Percentiles rank a stretch among this genome's conserved stretches.
These are phyloP conservation scores for Syzygium aqueum DNA, from an alignment of 345 rosid genomes.

Conservation along the genomic window DNA sequence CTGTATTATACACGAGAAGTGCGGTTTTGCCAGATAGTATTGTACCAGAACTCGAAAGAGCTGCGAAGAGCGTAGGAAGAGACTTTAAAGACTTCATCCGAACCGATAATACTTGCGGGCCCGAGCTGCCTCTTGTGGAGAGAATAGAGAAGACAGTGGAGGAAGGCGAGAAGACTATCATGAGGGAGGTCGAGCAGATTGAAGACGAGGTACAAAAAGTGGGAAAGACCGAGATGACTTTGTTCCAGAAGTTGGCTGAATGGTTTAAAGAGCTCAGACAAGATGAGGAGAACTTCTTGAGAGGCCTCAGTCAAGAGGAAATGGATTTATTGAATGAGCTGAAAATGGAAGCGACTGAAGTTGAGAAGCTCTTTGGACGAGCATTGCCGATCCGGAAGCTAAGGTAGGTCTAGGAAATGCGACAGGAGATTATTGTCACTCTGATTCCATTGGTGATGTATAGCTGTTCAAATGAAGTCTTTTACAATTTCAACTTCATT, in stretches of 20 bases:
- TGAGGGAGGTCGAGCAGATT: slow-evolving; percentile 61
- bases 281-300: slow-evolving; percentile 62
- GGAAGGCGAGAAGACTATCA: slow-evolving; percentile 62
- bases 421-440: not conserved
- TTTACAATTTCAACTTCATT: not conserved
- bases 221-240: slow-evolving; percentile 54
- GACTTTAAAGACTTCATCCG: slow-evolving; percentile 61
- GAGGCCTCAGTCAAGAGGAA: slow-evolving; percentile 64
- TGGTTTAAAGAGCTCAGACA: slow-evolving; percentile 58
- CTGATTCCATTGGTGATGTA: not conserved
- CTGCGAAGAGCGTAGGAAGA: slow-evolving; percentile 73
- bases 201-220: slow-evolving; percentile 42
- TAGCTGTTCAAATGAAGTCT: not conserved
- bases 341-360: slow-evolving; percentile 78
- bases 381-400: slow-evolving; percentile 68
- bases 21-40: slow-evolving; percentile 59
- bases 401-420: slow-evolving; percentile 20
- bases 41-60: slow-evolving; percentile 70
- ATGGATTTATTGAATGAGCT: slow-evolving; percentile 53
- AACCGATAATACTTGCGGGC: slow-evolving; percentile 78
- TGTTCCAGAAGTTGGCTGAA: slow-evolving; percentile 68
- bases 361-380: slow-evolving; percentile 69
- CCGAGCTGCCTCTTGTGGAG: slow-evolving; percentile 86
- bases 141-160: slow-evolving; percentile 90
- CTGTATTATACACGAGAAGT: slow-evolving; percentile 88